Conservation (phyloP, 805 yeast species). For the Pichia ethanolica region DNA sequence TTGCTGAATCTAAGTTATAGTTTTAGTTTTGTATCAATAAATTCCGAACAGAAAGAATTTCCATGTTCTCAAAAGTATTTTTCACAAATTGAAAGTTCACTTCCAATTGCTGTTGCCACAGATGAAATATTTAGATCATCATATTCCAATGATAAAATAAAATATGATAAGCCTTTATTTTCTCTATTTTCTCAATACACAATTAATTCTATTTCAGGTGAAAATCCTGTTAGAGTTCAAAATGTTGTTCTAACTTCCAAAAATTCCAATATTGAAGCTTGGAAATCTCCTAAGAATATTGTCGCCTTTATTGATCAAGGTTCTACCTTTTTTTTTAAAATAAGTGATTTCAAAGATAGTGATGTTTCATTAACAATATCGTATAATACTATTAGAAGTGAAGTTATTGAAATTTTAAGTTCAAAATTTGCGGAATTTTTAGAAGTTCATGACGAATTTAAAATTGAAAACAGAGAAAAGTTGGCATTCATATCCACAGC, state of each 20-base stretch:
- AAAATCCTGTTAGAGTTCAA: constrained; percentile 47
- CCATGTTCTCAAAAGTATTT: constrained; percentile 13
- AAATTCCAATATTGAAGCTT: constrained; percentile 17
- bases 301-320: constrained; percentile 69
- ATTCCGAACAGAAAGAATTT: constrained; percentile 10
- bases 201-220: constrained; percentile 48
- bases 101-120: constrained; percentile 66
- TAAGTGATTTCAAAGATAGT: constrained; percentile 31
- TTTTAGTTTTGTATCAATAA: constrained; percentile 9
- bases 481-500: constrained; percentile 19
- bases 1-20: constrained; percentile 17
- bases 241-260: constrained; percentile 28
- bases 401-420: constrained; percentile 29
- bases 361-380: constrained; percentile 35
- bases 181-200: constrained; percentile 58
- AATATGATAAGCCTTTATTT: not conserved
- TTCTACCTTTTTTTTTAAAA: constrained; percentile 50
- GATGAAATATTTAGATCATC: constrained; percentile 65
- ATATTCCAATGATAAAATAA: constrained; percentile 11
- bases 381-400: constrained; percentile 41
- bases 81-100: constrained; percentile 39
- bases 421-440: constrained; percentile 6
- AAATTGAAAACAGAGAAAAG: constrained; percentile 4
- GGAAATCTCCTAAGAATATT: constrained; percentile 29
- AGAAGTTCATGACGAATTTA: not conserved